Evolutionary conservation across 1,284 basidiomycete species (phyloP), one percentile per base, ranked within the genome.

Genomic region (Pseudozyma pruni): DNA sequence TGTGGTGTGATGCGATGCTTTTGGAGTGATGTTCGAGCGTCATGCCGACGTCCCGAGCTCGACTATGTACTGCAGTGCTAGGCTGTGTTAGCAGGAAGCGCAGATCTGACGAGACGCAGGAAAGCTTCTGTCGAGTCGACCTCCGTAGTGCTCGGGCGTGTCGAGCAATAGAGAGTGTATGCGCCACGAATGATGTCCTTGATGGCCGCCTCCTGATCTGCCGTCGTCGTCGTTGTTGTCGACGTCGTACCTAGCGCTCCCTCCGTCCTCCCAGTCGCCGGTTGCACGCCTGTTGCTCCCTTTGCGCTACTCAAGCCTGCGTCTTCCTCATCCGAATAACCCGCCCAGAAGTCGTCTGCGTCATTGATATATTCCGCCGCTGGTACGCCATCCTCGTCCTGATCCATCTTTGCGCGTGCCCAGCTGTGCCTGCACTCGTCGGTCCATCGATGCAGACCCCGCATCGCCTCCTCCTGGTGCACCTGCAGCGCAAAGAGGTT

Each of bases 261-360:
- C n/a, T n/a, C n/a, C n/a, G n/a, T n/a, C n/a, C n/a, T n/a, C n/a
- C n/a, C n/a, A n/a, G n/a, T n/a, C n/a, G n/a, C n/a, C n/a, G n/a
- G n/a, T n/a, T n/a, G n/a, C n/a, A 1, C 32, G 22, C n/a, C 13
- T 20, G 27, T 29, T 11, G 7, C 11, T 7, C 16, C 8, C 10
- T 20, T 17, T 35, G 19, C 22, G 25, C 14, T 25, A 7, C n/a
- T 34, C 2, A 11, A 23, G 8, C n/a, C 34, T 16, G 0, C 37
- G 1, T 58, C 41, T 6, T 55, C 66, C 1, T 71, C 62, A n/a
- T 72, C 62, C 2, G 50, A 58, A 27, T 49, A 67, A 2, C 69
- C 69, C 10, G 47, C 53, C 69, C 69, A 72, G 20, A 72, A 72
- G 39, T 72, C 69, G 27, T 72, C 48, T 4, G 69, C 54, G 27